Evolutionary conservation across 805 yeast species (phyloP).

Genomic region (Isabelozyma rhagii): DNA sequence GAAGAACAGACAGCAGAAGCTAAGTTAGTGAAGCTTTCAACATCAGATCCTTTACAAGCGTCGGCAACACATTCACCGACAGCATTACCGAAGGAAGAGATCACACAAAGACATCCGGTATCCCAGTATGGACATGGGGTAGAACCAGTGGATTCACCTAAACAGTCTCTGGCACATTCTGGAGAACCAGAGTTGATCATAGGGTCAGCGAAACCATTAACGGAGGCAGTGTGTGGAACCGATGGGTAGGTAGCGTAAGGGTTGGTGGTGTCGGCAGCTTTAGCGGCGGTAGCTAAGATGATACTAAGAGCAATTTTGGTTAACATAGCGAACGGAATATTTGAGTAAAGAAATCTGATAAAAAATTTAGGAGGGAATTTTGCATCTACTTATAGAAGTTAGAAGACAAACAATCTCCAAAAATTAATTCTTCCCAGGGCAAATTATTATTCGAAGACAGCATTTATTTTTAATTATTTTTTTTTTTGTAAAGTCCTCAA

Average conservation of each 20-base stretch:
- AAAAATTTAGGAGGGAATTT: neutral
- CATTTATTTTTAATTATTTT: no score
- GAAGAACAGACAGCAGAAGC: conserved; percentile 32
- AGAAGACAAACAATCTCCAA: neutral
- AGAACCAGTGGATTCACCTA: conserved; percentile 24
- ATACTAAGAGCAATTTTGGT: conserved; percentile 9
- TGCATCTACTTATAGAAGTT: neutral
- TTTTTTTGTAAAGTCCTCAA: neutral
- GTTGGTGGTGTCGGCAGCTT: conserved; percentile 15
- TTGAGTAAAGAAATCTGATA: neutral
- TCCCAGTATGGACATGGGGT: conserved; percentile 48
- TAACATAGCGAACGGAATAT: conserved; percentile 9
- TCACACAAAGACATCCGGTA: conserved; percentile 44
- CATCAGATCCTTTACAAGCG: conserved; percentile 37
- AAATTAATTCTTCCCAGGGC: no score
- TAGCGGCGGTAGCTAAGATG: conserved; percentile 3
- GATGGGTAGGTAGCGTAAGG: conserved; percentile 30
- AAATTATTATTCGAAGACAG: neutral
- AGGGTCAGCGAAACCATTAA: conserved; percentile 40
- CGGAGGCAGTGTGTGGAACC: conserved; percentile 37
- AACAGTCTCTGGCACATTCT: conserved; percentile 35
- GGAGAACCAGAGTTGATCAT: conserved; percentile 30
- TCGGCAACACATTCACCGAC: conserved; percentile 35
- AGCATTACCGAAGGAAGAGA: conserved; percentile 29
- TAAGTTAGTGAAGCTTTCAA: conserved; percentile 22